Percentiles rank a stretch among this genome's conserved stretches.
These are phyloP conservation scores for Saccharomyces jurei DNA, from an alignment of 805 yeast species.

Conservation along the genomic window DNA sequence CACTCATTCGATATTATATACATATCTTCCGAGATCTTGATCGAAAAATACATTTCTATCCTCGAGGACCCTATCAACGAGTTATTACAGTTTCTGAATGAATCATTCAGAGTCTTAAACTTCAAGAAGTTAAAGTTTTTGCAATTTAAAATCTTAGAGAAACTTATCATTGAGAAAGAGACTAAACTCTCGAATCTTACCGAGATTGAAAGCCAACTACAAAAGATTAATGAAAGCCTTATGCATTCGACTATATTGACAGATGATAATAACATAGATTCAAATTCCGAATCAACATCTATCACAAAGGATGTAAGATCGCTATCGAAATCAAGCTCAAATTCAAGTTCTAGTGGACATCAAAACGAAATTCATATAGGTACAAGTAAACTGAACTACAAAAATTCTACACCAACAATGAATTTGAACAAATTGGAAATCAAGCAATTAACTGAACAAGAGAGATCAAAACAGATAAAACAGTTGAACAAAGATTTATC, in stretches of 20 bases:
- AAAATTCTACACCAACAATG: constrained; percentile 5
- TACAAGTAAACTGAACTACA: constrained; percentile 1
- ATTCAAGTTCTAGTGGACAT: not conserved
- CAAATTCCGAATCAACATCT: constrained; percentile 17
- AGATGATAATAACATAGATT: not conserved
- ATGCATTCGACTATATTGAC: constrained; percentile 7
- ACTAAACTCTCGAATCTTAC: constrained; percentile 26
- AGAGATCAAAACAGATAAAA: constrained; percentile 33
- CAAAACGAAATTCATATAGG: not conserved
- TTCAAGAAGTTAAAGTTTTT: constrained; percentile 51
- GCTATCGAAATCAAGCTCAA: not conserved
- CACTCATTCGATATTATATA: constrained; percentile 72
- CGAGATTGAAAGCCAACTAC: constrained; percentile 29
- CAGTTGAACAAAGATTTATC: constrained; percentile 31
- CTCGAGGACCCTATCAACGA: constrained; percentile 35
- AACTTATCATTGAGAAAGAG: constrained; percentile 32
- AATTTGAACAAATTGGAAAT: constrained; percentile 22
- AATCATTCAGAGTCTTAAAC: constrained; percentile 39
- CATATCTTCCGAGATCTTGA: constrained; percentile 40
- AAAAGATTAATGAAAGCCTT: constrained; percentile 14
- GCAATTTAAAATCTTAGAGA: constrained; percentile 39
- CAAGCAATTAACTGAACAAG: constrained; percentile 28
- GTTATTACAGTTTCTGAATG: constrained; percentile 29
- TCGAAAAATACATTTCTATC: constrained; percentile 33
- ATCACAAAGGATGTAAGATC: not conserved